Evolutionary conservation across 352 stramenopile species (phyloP).

Genomic region (Phytophthora cactorum): DNA sequence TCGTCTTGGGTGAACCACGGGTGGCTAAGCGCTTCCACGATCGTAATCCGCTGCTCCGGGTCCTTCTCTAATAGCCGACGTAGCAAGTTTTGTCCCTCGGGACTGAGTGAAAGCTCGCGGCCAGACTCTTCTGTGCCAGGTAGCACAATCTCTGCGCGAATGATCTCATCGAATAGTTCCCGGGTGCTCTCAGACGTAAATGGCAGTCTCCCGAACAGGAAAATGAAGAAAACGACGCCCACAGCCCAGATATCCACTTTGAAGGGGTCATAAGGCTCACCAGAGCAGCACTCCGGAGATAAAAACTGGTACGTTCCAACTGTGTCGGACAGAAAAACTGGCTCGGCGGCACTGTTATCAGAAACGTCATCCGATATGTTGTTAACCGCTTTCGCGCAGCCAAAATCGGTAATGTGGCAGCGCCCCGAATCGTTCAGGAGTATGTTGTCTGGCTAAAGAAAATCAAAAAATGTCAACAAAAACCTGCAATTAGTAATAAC

Average conservation of each 20-base stretch:
- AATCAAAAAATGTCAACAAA: slow-evolving; percentile 1
- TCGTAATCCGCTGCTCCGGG: slow-evolving; percentile 54
- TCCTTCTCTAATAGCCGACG: slow-evolving; percentile 58
- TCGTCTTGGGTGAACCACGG: slow-evolving; percentile 57
- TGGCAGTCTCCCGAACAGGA: slow-evolving; percentile 82
- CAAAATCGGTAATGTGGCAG: slow-evolving; percentile 90
- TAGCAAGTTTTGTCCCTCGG: slow-evolving; percentile 57
- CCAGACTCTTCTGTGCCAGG: slow-evolving; percentile 22
- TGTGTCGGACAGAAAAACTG: slow-evolving; percentile 69
- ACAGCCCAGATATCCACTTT: slow-evolving; percentile 88
- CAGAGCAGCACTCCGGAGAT: slow-evolving; percentile 87
- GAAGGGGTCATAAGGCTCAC: slow-evolving; percentile 85
- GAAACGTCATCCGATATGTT: neutral
- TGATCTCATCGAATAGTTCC: slow-evolving; percentile 86
- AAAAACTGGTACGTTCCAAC: slow-evolving; percentile 92
- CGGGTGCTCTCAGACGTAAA: slow-evolving; percentile 77
- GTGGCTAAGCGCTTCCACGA: slow-evolving; percentile 59
- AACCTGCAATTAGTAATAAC: neutral
- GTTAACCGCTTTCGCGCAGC: slow-evolving; percentile 67
- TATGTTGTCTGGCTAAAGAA: slow-evolving; percentile 83
- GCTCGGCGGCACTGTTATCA: slow-evolving; percentile 1
- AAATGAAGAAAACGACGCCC: slow-evolving; percentile 87
- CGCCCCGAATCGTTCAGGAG: slow-evolving; percentile 79
- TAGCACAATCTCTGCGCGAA: slow-evolving; percentile 46
- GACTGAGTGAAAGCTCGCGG: slow-evolving; percentile 26